These are phyloP conservation scores for Penicillium sp. DNA, from an alignment of 2,329 filamentous ascomycete species.

Conservation along the genomic window DNA sequence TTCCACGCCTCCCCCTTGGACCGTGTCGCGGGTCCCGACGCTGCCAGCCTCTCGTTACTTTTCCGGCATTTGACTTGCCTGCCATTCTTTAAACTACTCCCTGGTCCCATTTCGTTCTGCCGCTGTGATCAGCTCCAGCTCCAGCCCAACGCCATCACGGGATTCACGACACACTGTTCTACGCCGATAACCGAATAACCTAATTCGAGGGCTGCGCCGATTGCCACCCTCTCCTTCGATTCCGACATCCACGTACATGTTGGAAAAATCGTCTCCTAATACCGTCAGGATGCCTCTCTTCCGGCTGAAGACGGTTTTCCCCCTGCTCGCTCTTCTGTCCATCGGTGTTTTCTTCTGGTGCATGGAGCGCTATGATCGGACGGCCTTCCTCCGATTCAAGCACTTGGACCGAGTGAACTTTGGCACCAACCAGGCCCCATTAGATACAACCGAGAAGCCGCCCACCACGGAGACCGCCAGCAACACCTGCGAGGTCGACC, in stretches of 20 bases:
- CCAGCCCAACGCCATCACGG: conserved; percentile 6
- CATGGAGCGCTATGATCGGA: conserved; percentile 40
- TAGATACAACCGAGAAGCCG: conserved; percentile 17
- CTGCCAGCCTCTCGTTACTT: conserved; percentile 38
- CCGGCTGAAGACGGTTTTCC: conserved; percentile 40
- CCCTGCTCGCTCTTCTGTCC: conserved; percentile 38
- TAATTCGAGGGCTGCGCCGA: neutral
- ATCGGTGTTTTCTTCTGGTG: conserved; percentile 43
- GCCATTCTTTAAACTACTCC: conserved; percentile 20
- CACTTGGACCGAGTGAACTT: conserved; percentile 31
- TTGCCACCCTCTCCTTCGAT: neutral
- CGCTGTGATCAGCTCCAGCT: conserved; percentile 6
- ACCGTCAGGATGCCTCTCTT: conserved; percentile 40
- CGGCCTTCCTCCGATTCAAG: conserved; percentile 38
- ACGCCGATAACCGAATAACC: neutral
- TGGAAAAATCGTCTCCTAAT: conserved; percentile 28
- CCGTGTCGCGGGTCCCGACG: conserved; percentile 35
- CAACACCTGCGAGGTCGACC: conserved; percentile 36
- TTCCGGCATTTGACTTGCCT: conserved; percentile 24
- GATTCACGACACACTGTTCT: conserved; percentile 3
- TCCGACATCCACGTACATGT: conserved; percentile 26
- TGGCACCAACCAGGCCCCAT: conserved; percentile 14
- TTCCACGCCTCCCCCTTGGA: conserved; percentile 12
- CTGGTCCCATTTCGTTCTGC: conserved; percentile 12
- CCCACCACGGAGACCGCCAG: conserved; percentile 18